Percentiles rank a stretch among this genome's conserved stretches.
Conservation (phyloP, 2,329 filamentous ascomycete genomes). For the Monosporascus sp. region DNA sequence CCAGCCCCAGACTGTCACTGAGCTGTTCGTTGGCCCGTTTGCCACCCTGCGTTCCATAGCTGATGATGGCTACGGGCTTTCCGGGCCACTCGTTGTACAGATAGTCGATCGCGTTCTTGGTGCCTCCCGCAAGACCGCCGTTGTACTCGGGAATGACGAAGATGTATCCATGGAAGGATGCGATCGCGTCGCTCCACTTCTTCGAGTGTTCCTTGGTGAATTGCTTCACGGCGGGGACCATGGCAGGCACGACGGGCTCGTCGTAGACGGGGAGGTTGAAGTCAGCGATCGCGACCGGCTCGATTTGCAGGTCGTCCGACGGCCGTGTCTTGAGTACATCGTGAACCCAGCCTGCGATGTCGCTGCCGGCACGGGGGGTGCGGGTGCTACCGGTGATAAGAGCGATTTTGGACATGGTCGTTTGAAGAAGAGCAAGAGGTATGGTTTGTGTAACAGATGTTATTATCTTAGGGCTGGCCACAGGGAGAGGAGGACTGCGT, state of each 20-base stretch:
- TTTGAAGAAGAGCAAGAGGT: too few relatives aligned
- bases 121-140: conserved; percentile 44
- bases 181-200: conserved; percentile 39
- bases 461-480: too few relatives aligned
- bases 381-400: conserved; percentile 33
- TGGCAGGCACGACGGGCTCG: conserved; percentile 34
- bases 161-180: conserved; percentile 40
- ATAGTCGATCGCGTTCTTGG: conserved; percentile 61
- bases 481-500: too few relatives aligned
- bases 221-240: conserved; percentile 29
- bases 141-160: conserved; percentile 54
- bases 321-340: conserved; percentile 20
- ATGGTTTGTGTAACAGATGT: too few relatives aligned
- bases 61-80: conserved; percentile 49
- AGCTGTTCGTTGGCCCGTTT: conserved; percentile 23
- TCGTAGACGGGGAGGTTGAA: conserved; percentile 41
- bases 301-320: conserved; percentile 16
- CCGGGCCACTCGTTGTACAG: conserved; percentile 53
- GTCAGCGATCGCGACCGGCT: conserved; percentile 30
- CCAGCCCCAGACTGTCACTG: neutral
- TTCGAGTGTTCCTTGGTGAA: conserved; percentile 36
- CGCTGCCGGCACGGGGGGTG: conserved; percentile 27
- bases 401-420: conserved; percentile 18
- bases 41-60: conserved; percentile 46
- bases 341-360: conserved; percentile 29